Percentiles rank a stretch among this genome's conserved stretches.
These are phyloP conservation scores for Nigrospora sphaerica DNA, from an alignment of 2,329 filamentous ascomycete species.

Conservation along the genomic window DNA sequence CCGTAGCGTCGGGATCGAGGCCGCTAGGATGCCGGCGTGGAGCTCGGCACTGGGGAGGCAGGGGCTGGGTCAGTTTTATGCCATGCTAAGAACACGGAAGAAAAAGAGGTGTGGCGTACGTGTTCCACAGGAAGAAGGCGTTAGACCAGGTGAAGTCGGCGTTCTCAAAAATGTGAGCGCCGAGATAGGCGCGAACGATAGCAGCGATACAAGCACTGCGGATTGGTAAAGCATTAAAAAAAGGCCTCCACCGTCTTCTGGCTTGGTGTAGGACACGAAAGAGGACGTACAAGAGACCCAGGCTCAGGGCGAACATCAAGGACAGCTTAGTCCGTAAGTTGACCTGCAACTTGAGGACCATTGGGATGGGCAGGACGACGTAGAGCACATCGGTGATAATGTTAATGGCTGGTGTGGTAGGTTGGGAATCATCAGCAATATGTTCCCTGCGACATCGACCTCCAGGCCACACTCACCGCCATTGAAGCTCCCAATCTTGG, in stretches of 20 bases:
- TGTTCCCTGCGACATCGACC: not conserved
- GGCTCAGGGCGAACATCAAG: constrained; percentile 1
- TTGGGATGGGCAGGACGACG: constrained; percentile 5
- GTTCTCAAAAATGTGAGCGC: constrained; percentile 2
- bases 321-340: constrained; percentile 3
- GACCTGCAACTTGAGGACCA: constrained; percentile 5
- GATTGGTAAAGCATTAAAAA: not conserved
- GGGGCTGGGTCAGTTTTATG: not conserved
- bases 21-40: constrained; percentile 5
- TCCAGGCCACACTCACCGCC: not conserved
- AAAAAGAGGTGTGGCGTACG: not conserved
- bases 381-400: constrained; percentile 4
- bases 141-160: constrained; percentile 2
- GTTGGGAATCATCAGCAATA: not conserved
- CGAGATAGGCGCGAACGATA: constrained; percentile 1
- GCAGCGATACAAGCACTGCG: constrained; percentile 4
- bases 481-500: constrained; percentile 2
- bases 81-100: too few species aligned
- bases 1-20: constrained; percentile 5
- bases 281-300: constrained; percentile 3
- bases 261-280: rapidly evolving
- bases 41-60: constrained; percentile 3
- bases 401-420: constrained; percentile 1
- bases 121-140: constrained; percentile 5
- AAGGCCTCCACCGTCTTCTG: not conserved